Evolutionary conservation across 306 rosid genomes (phyloP), one percentile per base, ranked within the genome.

Genomic region (Casuarina cunninghamiana): DNA sequence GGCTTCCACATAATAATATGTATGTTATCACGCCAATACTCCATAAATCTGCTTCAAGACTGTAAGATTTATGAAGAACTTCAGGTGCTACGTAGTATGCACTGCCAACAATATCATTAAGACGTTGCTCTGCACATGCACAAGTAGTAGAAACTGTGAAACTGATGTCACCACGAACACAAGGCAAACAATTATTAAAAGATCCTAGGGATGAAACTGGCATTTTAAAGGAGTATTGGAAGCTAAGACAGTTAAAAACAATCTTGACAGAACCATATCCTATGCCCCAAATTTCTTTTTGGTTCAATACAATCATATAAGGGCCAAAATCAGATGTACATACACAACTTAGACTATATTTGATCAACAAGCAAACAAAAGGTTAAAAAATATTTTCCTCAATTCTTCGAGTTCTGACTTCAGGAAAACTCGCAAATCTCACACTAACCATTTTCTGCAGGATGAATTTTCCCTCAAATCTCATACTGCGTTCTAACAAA

Each of bases 71-170:
- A 86, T 95, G 96, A 77, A 95, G 89, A 53, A 95, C 98, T 82
- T 95, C 98, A 65, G 98, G 97, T 32, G 98, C 97, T 79, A 95
- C 98, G 57, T 92, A 94, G 85, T 94, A 94, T 35, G 98, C 98
- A 82, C 98, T 94, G 67, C 98, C 98, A 81, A 95, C 98, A 77
- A 95, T 93, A 83, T 95, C 98, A 63, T 88, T 95, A 72, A 95
- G 93, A 60, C 97, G 94, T 67, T 87, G 92, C 11, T 95, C 98
- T 95, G 91, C 90, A 87, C 60, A 82, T 68, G 77, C 41, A 81
- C 35, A 48, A 78, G 65, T 85, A 86, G 74, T 79, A 83, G 75
- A 74, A 26, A 61, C 86, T 77, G 85, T 77, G 51, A 65, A 75
- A 68, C 62, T 54, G 71, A 69, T 74, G 74, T 45, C 66, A 76